These are phyloP conservation scores for Osmanthus fragrans DNA, from an alignment of 257 asterid species.

Conservation along the genomic window DNA sequence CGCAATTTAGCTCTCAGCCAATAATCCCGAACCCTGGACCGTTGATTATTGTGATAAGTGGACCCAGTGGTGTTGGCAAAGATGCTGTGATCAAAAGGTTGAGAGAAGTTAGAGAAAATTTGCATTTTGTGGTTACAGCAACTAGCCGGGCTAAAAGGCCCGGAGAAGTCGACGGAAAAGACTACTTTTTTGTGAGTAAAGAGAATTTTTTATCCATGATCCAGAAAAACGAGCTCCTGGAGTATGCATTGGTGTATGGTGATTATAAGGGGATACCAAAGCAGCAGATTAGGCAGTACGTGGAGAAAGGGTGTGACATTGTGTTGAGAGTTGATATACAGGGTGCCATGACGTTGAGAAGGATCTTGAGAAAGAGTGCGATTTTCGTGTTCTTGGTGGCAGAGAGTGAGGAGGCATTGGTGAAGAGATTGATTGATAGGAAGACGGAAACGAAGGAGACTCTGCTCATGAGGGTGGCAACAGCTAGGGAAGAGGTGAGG, in stretches of 20 bases:
- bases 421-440: conserved; percentile 80
- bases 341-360: conserved; percentile 76
- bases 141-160: conserved; percentile 65
- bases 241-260: conserved; percentile 91
- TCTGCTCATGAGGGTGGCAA: conserved; percentile 72
- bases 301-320: conserved; percentile 80
- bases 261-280: conserved; percentile 85
- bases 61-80: conserved; percentile 95
- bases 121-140: conserved; percentile 90
- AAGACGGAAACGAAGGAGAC: conserved; percentile 76
- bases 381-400: conserved; percentile 86
- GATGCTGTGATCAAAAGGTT: conserved; percentile 78
- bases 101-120: conserved; percentile 64
- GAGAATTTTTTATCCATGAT: conserved; percentile 76
- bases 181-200: conserved; percentile 71
- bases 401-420: conserved; percentile 91
- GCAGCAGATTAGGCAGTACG: conserved; percentile 74
- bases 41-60: conserved; percentile 76
- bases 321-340: conserved; percentile 91
- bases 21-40: conserved; percentile 65
- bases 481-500: conserved; percentile 84
- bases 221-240: conserved; percentile 70
- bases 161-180: conserved; percentile 83
- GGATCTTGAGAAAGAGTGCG: conserved; percentile 57
- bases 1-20: conserved; percentile 69